Base-by-base conservation (phyloP, 495 filamentous ascomycete genomes). In the Astrothelium subdiscretum region DNA sequence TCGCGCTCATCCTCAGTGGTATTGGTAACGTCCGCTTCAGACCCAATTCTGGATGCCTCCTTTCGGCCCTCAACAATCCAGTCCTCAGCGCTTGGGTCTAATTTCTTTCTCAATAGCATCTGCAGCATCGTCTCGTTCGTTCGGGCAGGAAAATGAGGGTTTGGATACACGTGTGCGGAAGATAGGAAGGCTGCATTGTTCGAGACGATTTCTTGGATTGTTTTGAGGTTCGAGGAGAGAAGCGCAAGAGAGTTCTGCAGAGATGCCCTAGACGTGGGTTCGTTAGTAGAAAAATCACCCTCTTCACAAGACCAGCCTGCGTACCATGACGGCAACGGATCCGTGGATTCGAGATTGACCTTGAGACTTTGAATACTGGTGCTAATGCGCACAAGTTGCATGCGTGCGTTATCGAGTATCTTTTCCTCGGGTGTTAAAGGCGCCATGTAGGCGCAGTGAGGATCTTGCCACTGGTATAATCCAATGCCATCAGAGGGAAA, bases 21-120 rank as follows among this genome's bases (percentile, higher is more conserved):
- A 18, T 48, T 62, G 27, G 67, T 10, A 11, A 27, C 48, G 11
- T 29, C 24, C 11, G 26, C 22, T 29, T 54, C 48, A 24, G 18
- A 2, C 51, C 3, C 31, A 20, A 32, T 64, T 13, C 12, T 32
- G n/a, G 27, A 20, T 38, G 0, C 66, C 15, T 44, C 63, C 8
- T 68, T 70, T 3, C 81, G 80, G 8, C 85, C 86, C 43, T 85
- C 78, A 10, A 83, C 82, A 15, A 92, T 84, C 80, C 84, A 87
- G 32, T 81, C 81, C 64, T 90, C 87, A 29, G 90, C 83, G 2
- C 80, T 77, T 3, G 89, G 87, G 59, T 92, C 88, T 24, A 88
- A 81, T 71, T 92, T 92, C 73, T 92, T 94, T 22, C 90, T 84
- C 24, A 94, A 75, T 1, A 95, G 74, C 60, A 83, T 77, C 6